phyloP scores from a whole-genome alignment of 768 basidiomycete species.

The Infundibulicybe gibba region DNA sequence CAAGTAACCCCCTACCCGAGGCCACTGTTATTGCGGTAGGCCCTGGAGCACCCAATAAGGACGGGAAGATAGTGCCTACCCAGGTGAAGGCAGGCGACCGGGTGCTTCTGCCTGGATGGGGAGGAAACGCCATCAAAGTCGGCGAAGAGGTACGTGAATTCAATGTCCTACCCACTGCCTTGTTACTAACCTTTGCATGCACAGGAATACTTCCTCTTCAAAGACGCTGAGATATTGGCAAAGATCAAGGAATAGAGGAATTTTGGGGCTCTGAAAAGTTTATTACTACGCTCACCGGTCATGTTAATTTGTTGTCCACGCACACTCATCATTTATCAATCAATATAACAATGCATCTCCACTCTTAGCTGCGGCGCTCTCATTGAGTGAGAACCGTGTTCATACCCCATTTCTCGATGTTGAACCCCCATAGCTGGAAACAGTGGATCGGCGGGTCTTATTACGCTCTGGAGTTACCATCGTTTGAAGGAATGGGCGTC shows the following conservation, averaged over 20 bases:
- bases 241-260: not conserved
- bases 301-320: too few relatives aligned
- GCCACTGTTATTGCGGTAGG: slow-evolving; percentile 95
- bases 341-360: too few relatives aligned
- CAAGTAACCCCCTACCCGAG: slow-evolving; percentile 85
- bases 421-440: too few relatives aligned
- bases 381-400: too few relatives aligned
- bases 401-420: too few relatives aligned
- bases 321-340: too few relatives aligned
- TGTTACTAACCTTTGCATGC: too few relatives aligned
- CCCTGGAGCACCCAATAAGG: slow-evolving; percentile 89
- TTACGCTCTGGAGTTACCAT: too few relatives aligned
- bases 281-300: not conserved
- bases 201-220: not conserved
- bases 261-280: not conserved
- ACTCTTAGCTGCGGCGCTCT: too few relatives aligned
- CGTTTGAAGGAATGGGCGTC: too few relatives aligned
- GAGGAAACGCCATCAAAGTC: slow-evolving; percentile 92
- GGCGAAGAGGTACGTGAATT: slow-evolving; percentile 79
- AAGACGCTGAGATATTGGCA: not conserved
- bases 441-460: too few relatives aligned
- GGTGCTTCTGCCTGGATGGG: slow-evolving; percentile 94
- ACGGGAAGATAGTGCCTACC: slow-evolving; percentile 71
- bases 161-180: too few relatives aligned
- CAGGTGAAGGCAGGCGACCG: slow-evolving; percentile 86